Base-by-base conservation (phyloP, 306 rosid species). In the Ormosia emarginata region DNA sequence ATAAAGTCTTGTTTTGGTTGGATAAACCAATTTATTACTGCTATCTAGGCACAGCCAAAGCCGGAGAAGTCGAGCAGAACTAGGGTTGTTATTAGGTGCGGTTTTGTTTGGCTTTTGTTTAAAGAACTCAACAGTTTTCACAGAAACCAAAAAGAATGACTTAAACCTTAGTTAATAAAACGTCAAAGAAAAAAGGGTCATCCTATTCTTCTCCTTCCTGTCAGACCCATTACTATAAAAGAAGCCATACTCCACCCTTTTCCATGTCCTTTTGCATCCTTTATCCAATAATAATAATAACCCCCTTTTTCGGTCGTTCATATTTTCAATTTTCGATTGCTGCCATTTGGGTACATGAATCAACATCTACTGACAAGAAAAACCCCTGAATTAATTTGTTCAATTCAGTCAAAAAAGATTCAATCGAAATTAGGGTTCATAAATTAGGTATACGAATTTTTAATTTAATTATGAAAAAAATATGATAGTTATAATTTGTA, bases 211-310 rank as follows among this genome's bases (percentile, higher is more conserved):
- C 73, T 75, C 71, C 61, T 67, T 46, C 52, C 4, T 58, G 79
- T 50, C 66, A 78, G 88, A 89, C 77, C 87, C 90, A 77, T 90
- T 95, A 87, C 97, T 95, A 95, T 95, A 95, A 95, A 91, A 89
- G 88, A 82, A 81, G 78, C 85, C 79, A 79, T 87, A 82, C 92
- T 86, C 65, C 76, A 49, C 62, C 59, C 39, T 71, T 62, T 75
- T 62, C 77, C 61, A 36, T 78, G 50, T 37, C 14, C 58, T 70
- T 40, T 58, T 61, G 18, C 64, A 72, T 73, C 73, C 72, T 65
- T 78, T 43, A 44, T 78, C 49, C 8, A 2, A 41, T 39, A 67
- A 47, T 63, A 55, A 81, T 83, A 79, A 84, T 65, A 44, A 66
- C 76, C 10, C 8, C 73, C 74, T 40, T 82, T 76, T 49, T 14